These are phyloP conservation scores for Vitis hybrid DNA, from an alignment of 177 flowering plant genomes.

Conservation along the genomic window DNA sequence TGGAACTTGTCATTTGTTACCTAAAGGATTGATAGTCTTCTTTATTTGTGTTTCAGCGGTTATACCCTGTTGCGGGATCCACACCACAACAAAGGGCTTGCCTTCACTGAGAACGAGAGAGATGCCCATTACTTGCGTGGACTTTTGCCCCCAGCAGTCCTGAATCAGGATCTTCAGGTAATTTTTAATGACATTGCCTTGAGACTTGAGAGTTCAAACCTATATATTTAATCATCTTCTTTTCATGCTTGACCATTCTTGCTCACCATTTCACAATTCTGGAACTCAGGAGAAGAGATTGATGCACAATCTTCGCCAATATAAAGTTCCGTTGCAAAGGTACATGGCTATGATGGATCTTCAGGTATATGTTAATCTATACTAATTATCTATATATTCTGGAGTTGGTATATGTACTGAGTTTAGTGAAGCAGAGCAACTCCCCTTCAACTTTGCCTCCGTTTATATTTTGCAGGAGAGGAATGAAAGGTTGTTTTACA, in stretches of 20 bases:
- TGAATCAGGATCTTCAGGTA: constrained; percentile 67
- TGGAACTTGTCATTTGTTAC: background rate
- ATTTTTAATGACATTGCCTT: background rate
- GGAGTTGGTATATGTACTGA: background rate
- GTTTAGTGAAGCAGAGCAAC: background rate
- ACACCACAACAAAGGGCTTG: constrained; percentile 67
- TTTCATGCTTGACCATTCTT: background rate
- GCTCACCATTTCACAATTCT: background rate
- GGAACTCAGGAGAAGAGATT: constrained; percentile 51
- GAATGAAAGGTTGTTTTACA: constrained; percentile 80
- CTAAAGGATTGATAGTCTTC: background rate
- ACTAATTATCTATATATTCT: background rate
- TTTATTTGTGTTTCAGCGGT: constrained; percentile 41
- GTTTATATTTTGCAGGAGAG: constrained; percentile 55
- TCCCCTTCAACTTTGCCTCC: background rate
- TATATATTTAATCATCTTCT: background rate
- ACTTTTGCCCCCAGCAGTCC: constrained; percentile 58
- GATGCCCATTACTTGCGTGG: constrained; percentile 76
- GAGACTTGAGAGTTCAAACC: background rate
- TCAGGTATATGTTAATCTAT: constrained; percentile 30
- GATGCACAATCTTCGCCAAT: constrained; percentile 55
- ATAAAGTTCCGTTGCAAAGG: constrained; percentile 55
- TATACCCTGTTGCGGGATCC: constrained; percentile 64
- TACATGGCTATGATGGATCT: constrained; percentile 76
- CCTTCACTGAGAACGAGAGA: constrained; percentile 63